These are phyloP conservation scores for Clavaria fumosa DNA, from an alignment of 768 basidiomycete genomes.

Conservation along the genomic window DNA sequence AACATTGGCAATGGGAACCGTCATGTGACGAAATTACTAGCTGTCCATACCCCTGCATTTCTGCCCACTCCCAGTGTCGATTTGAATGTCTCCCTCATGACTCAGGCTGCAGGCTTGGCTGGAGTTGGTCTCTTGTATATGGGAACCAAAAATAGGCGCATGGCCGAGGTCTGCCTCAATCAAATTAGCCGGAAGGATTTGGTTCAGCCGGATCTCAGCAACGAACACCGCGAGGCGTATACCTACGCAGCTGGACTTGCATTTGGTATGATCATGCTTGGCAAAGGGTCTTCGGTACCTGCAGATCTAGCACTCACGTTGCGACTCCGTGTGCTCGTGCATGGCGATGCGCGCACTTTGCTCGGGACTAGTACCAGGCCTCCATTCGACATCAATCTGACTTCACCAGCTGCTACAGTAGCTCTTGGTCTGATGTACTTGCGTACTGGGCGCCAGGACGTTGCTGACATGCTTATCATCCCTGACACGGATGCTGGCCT, in stretches of 20 bases:
- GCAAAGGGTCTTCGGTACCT: constrained; percentile 62
- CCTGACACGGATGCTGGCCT: constrained; percentile 69
- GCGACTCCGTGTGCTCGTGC: constrained; percentile 58
- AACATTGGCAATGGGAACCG: constrained; percentile 74
- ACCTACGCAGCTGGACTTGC: constrained; percentile 77
- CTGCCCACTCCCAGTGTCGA: constrained; percentile 79
- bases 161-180: constrained; percentile 83
- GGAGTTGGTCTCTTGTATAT: constrained; percentile 85
- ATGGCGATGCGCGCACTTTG: constrained; percentile 44
- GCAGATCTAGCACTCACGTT: constrained; percentile 60
- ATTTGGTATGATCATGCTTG: constrained; percentile 95
- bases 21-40: constrained; percentile 81
- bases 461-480: constrained; percentile 73
- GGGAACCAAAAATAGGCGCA: constrained; percentile 72
- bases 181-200: constrained; percentile 73
- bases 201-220: constrained; percentile 67
- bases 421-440: constrained; percentile 91
- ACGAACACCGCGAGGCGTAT: constrained; percentile 86
- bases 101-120: constrained; percentile 76
- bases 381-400: constrained; percentile 74
- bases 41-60: constrained; percentile 86
- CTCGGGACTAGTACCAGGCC: constrained; percentile 22
- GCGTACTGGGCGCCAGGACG: constrained; percentile 65
- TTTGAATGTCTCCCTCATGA: constrained; percentile 79
- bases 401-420: constrained; percentile 81